phyloP scores from a whole-genome alignment of 495 filamentous ascomycete genomes.

The Letharia lupina region DNA sequence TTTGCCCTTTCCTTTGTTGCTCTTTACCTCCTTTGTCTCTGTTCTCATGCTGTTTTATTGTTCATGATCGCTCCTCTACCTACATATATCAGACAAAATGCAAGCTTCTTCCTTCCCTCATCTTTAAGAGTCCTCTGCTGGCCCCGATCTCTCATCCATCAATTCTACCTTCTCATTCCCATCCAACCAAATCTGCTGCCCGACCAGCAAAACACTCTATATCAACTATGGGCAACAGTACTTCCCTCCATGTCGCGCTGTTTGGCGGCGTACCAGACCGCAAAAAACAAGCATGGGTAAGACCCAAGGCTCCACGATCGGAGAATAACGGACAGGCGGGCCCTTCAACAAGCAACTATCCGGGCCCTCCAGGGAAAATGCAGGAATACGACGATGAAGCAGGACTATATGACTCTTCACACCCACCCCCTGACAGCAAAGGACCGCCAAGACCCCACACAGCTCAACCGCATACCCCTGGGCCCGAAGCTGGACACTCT shows the following conservation, averaged over 20 bases:
- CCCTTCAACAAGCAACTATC: too few relatives aligned
- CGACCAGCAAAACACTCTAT: neutral
- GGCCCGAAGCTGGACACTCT: too few relatives aligned
- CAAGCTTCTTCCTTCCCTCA: neutral
- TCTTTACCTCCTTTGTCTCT: neutral
- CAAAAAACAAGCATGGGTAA: neutral
- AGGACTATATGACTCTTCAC: too few relatives aligned
- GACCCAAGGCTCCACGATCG: neutral
- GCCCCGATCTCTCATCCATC: neutral
- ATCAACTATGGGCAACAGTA: neutral
- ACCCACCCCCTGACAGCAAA: too few relatives aligned
- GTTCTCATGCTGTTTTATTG: neutral
- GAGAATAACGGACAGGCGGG: too few relatives aligned
- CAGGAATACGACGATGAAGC: too few relatives aligned
- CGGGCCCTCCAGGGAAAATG: too few relatives aligned
- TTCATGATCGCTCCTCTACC: neutral
- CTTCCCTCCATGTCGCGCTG: neutral
- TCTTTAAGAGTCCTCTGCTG: neutral
- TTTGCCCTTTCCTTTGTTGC: neutral
- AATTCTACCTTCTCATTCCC: neutral
- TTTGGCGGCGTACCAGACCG: neutral
- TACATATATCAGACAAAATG: neutral
- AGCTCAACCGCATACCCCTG: too few relatives aligned
- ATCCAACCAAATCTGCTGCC: neutral
- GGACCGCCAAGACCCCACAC: too few relatives aligned